Base-by-base conservation (phyloP, 2,329 filamentous ascomycete species). In the Calcarisporium arbuscula region DNA sequence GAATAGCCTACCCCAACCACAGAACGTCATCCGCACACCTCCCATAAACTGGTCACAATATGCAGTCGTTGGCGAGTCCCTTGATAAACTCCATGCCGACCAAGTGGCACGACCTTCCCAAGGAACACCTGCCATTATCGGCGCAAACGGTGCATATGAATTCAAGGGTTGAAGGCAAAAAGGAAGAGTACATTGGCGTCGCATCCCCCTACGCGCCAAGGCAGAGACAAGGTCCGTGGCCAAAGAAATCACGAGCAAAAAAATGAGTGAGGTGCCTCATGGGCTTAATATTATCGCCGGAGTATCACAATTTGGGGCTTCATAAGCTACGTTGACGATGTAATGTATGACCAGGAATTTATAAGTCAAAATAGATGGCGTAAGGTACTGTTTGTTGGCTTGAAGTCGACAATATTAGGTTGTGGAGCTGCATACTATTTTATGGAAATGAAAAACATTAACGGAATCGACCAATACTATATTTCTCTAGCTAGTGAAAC, bases 1-100 rank as follows among this genome's bases (percentile, higher is more conserved):
- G 65, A 66, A 74, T 3, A 64, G 63, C 14, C 73, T 95, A 11
- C 89, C 89, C 1, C 73, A 72, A 11, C 78, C 85, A 6, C 90
- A 95, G 57, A 84, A 84, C 47, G 67, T 96, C 1, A 81, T 94
- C 18, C 80, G 89, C 26, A 87, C 82, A 62, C 90, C 90, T 8
- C 83, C 86, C 8, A 81, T 96, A 52, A 95, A 95, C 64, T 96
- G 90, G 90, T 77, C 80, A 10, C 89, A 95, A 54, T 96, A 96
- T 58, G 85, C 86, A 48, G 72, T 95, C n/a, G 79, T 92, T 4
- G 89, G 87, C 31, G 55, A 60, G 16, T 77, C 85, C 2, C 68
- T 95, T 22, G 87, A 95, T 58, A 84, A 80, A 54, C 67, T 95
- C 43, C 89, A 95, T 56, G 74, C 78, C 32, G 85, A 94, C 52